Evolutionary conservation across 805 yeast species (phyloP).

Genomic region (Candida easanensis): DNA sequence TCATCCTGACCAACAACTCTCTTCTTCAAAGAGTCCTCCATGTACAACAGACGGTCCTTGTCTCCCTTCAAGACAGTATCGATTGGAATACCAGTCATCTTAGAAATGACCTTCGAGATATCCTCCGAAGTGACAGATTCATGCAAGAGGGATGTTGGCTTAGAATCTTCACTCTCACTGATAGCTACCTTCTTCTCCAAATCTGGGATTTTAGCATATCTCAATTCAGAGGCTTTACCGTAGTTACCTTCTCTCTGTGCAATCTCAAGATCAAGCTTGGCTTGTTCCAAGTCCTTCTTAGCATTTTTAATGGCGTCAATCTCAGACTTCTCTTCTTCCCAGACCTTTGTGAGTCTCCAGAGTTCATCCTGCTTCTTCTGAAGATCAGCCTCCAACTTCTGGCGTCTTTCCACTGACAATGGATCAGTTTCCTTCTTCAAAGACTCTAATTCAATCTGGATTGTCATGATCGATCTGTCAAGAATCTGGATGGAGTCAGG

Average conservation of each 20-base stretch:
- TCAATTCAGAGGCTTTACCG: slow-evolving; percentile 83
- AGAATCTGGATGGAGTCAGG: slow-evolving; percentile 91
- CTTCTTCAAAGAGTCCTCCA: slow-evolving; percentile 75
- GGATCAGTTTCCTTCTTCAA: slow-evolving; percentile 90
- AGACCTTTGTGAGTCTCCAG: slow-evolving; percentile 67
- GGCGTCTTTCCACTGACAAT: slow-evolving; percentile 73
- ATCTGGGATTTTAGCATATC: slow-evolving; percentile 83
- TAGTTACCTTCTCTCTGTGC: slow-evolving; percentile 84
- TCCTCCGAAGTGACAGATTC: slow-evolving; percentile 94
- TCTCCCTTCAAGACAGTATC: slow-evolving; percentile 91
- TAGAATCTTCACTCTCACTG: slow-evolving; percentile 34
- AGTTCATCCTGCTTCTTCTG: slow-evolving; percentile 61
- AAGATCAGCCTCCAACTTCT: slow-evolving; percentile 68
- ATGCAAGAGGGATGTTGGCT: slow-evolving; percentile 51
- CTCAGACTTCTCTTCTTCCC: slow-evolving; percentile 81
- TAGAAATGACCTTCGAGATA: slow-evolving; percentile 86
- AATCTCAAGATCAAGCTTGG: slow-evolving; percentile 77
- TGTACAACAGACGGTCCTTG: slow-evolving; percentile 81
- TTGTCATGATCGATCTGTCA: slow-evolving; percentile 88
- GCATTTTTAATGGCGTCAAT: slow-evolving; percentile 77
- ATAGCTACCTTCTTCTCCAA: slow-evolving; percentile 59
- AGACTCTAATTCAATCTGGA: slow-evolving; percentile 92
- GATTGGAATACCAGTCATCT: slow-evolving; percentile 95
- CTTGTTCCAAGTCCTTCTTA: slow-evolving; percentile 80
- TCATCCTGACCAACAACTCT: slow-evolving; percentile 95